Percentiles rank a stretch among this genome's conserved stretches.
These are phyloP conservation scores for Corylus avellana DNA, from an alignment of 306 rosid species.

Conservation along the genomic window DNA sequence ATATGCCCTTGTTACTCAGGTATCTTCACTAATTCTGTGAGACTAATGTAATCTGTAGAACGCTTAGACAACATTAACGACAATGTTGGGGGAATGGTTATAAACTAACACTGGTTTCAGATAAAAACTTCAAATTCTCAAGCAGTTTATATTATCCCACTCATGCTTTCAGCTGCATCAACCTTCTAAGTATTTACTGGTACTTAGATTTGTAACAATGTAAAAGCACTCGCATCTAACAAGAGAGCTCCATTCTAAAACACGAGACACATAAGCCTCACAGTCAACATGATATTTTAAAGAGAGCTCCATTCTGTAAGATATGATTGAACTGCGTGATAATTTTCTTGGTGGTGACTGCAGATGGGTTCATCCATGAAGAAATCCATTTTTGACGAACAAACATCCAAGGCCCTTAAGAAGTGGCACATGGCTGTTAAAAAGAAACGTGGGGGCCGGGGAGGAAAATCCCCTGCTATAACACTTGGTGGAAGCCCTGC, in stretches of 20 bases:
- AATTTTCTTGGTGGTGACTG: constrained; percentile 2
- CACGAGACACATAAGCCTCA: background rate
- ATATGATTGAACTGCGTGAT: background rate
- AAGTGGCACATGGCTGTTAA: constrained; percentile 77
- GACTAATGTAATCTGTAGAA: background rate
- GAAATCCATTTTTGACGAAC: constrained; percentile 77
- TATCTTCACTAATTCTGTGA: constrained; percentile 21
- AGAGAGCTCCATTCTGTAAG: background rate
- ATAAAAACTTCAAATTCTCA: background rate
- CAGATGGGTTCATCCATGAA: constrained; percentile 94
- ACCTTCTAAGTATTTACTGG: too few species aligned
- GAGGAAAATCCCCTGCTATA: constrained; percentile 39
- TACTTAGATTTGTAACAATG: background rate
- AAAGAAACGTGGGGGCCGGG: constrained; percentile 49
- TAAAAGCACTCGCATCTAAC: background rate
- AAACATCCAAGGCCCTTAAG: constrained; percentile 76
- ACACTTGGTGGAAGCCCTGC: constrained; percentile 48
- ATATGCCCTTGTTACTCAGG: constrained; percentile 92
- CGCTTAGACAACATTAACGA: background rate
- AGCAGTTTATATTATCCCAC: background rate
- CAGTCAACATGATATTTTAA: background rate
- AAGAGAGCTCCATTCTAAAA: background rate
- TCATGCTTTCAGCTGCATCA: background rate
- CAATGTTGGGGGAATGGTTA: background rate
- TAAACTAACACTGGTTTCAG: background rate